Conservation (phyloP, 257 asterid species). For the Osmanthus fragrans region DNA sequence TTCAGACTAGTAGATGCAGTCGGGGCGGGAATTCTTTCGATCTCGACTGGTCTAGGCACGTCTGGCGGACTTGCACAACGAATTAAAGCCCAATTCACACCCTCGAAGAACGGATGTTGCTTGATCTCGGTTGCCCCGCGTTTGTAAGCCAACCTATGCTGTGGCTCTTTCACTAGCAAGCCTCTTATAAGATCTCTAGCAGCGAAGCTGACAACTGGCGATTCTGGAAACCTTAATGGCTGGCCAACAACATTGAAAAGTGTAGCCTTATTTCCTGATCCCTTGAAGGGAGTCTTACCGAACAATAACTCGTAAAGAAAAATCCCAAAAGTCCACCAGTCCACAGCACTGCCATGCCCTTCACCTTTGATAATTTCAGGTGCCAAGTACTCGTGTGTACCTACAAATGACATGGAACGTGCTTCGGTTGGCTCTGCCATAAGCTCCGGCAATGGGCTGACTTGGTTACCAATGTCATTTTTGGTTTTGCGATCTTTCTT, state of each 20-base stretch:
- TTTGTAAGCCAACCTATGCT: constrained; percentile 62
- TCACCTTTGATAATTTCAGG: constrained; percentile 70
- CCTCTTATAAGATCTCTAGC: constrained; percentile 69
- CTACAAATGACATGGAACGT: constrained; percentile 71
- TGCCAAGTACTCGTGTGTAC: constrained; percentile 71
- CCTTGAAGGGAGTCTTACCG: constrained; percentile 73
- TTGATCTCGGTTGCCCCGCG: constrained; percentile 70
- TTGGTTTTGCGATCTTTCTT: constrained; percentile 64
- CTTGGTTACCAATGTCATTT: constrained; percentile 59
- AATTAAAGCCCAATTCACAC: constrained; percentile 79
- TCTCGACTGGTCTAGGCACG: constrained; percentile 56
- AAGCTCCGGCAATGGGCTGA: constrained; percentile 64
- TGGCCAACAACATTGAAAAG: constrained; percentile 68
- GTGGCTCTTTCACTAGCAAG: constrained; percentile 65
- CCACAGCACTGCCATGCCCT: constrained; percentile 79
- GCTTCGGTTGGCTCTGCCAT: constrained; percentile 74
- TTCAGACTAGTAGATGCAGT: constrained; percentile 37
- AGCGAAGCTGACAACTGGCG: constrained; percentile 67
- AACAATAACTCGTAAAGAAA: constrained; percentile 61
- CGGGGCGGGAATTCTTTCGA: constrained; percentile 48
- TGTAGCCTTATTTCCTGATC: constrained; percentile 67
- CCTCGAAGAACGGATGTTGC: constrained; percentile 75
- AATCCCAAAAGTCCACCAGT: constrained; percentile 78
- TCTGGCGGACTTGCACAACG: constrained; percentile 75
- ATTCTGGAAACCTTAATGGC: constrained; percentile 68